A percentile compares a stretch with the other conserved stretches of the same genome.
Evolutionary conservation across 495 filamentous ascomycete genomes (phyloP).

Genomic region (Penicillium lividum): DNA sequence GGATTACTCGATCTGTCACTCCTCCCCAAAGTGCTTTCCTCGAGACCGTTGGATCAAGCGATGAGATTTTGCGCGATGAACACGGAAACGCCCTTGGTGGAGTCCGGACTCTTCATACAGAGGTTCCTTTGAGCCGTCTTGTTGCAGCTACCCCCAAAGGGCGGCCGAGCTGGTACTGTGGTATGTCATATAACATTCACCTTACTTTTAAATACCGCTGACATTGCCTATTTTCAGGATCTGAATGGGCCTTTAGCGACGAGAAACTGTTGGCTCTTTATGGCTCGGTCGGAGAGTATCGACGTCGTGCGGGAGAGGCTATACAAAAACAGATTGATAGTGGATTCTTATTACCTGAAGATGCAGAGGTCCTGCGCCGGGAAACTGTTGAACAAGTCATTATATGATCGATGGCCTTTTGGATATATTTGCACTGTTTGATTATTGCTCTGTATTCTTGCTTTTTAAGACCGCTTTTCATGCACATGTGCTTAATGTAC

Average conservation of each 20-base stretch:
- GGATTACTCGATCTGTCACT: conserved; percentile 2
- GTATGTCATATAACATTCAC: conserved; percentile 3
- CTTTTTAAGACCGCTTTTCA: no score
- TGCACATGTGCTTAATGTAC: no score
- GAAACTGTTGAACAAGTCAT: conserved; percentile 11
- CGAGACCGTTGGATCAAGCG: background rate
- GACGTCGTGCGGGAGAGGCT: conserved; percentile 4
- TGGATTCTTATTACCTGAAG: conserved; percentile 12
- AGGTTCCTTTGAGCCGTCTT: conserved; percentile 5
- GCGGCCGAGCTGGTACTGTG: conserved; percentile 11
- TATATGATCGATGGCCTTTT: background rate
- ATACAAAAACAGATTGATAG: conserved; percentile 4
- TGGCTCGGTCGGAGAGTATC: conserved; percentile 2
- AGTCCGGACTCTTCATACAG: conserved; percentile 16
- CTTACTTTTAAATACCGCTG: background rate
- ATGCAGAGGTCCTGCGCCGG: conserved; percentile 12
- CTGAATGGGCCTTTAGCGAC: conserved; percentile 1
- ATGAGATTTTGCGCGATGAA: conserved; percentile 9
- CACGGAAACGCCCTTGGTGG: conserved; percentile 13
- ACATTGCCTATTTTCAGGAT: background rate
- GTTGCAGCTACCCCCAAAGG: conserved; percentile 8
- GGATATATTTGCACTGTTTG: no score
- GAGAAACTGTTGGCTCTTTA: conserved; percentile 1
- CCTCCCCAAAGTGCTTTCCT: background rate
- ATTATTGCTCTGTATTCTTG: no score